These are phyloP conservation scores for Xylaria curta DNA, from an alignment of 495 filamentous ascomycete species.

Conservation along the genomic window DNA sequence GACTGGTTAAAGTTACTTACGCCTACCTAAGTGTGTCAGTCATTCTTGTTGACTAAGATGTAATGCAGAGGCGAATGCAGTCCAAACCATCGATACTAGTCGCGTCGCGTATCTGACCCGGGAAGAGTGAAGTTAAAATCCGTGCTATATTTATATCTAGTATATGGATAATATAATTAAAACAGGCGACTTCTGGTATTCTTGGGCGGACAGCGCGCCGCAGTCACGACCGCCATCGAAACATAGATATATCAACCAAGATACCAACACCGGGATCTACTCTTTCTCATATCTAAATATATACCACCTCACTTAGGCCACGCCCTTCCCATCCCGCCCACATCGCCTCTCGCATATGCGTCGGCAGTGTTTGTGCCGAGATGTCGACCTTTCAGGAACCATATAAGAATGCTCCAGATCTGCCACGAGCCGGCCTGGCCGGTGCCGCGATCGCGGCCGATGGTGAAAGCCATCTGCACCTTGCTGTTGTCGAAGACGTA, in stretches of 20 bases:
- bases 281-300: background rate
- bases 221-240: background rate
- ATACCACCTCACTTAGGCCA: constrained; percentile 24
- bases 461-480: constrained; percentile 27
- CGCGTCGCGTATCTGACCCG: background rate
- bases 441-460: constrained; percentile 52
- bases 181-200: background rate
- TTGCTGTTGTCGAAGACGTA: constrained; percentile 33
- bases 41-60: background rate
- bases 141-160: background rate
- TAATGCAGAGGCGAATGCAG: background rate
- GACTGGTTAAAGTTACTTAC: background rate
- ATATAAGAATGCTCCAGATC: constrained; percentile 52
- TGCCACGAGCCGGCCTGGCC: constrained; percentile 56
- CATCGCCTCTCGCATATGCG: constrained; percentile 30
- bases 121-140: background rate
- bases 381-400: constrained; percentile 51
- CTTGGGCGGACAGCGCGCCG: background rate
- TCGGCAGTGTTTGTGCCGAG: constrained; percentile 38
- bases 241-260: background rate
- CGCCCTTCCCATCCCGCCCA: constrained; percentile 25
- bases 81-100: background rate
- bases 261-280: background rate
- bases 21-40: background rate
- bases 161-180: background rate